Percentiles rank a stretch among this genome's conserved stretches.
These are phyloP conservation scores for Xylaria sp. DNA, from an alignment of 2,329 filamentous ascomycete species.

Conservation along the genomic window DNA sequence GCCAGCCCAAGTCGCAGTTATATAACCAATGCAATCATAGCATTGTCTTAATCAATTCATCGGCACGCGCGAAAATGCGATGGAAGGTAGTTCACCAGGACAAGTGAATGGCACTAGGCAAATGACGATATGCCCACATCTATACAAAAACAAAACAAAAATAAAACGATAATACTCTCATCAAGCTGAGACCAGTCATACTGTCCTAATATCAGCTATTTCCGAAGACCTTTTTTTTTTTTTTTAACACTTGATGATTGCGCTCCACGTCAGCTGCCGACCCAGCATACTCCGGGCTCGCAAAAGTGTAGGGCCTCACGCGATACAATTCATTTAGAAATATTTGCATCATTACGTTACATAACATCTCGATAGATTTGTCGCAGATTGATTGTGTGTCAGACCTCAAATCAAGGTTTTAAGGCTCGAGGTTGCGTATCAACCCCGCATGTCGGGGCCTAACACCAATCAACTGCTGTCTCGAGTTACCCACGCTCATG, in stretches of 20 bases:
- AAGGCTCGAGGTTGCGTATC: background rate
- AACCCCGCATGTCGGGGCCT: slow-evolving; percentile 29
- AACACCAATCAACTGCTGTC: slow-evolving; percentile 15
- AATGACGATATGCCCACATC: background rate
- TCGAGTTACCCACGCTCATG: background rate
- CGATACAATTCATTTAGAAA: background rate
- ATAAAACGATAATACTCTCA: background rate
- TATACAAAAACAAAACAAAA: background rate
- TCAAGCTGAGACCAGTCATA: background rate
- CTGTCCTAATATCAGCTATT: background rate
- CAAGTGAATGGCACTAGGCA: background rate
- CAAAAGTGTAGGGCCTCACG: background rate
- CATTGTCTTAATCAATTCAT: background rate
- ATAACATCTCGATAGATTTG: slow-evolving; percentile 7
- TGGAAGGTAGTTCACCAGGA: background rate
- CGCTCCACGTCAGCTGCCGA: background rate
- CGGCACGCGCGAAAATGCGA: background rate
- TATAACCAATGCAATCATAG: background rate
- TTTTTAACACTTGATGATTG: background rate
- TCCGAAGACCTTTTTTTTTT: too few species aligned
- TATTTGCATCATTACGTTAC: slow-evolving; percentile 6
- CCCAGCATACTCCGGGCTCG: background rate
- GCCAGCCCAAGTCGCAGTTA: background rate
- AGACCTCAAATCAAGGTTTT: slow-evolving; percentile 25
- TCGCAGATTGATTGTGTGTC: slow-evolving; percentile 12